These are phyloP conservation scores for Bertia moriformis DNA, from an alignment of 2,329 filamentous ascomycete genomes.

Conservation along the genomic window DNA sequence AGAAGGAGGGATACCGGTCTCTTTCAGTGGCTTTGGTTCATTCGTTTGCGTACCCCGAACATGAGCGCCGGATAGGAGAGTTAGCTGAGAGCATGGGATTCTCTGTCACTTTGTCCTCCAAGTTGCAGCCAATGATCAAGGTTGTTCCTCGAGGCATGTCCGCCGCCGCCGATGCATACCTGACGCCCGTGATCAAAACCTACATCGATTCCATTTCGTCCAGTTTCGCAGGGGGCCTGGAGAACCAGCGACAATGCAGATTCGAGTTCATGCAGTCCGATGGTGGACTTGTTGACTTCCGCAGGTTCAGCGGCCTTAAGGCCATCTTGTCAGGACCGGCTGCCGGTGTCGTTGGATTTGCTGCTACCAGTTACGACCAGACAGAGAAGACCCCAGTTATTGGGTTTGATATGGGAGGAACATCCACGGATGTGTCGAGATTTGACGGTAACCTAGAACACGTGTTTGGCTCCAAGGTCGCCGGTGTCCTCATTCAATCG, in stretches of 20 bases:
- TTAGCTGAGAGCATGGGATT: conserved; percentile 52
- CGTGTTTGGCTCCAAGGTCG: conserved; percentile 39
- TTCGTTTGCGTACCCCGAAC: conserved; percentile 54
- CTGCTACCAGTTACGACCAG: conserved; percentile 50
- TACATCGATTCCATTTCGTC: conserved; percentile 51
- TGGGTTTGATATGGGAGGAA: conserved; percentile 57
- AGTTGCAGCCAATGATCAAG: conserved; percentile 61
- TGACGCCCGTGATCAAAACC: conserved; percentile 52
- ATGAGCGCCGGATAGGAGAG: conserved; percentile 45
- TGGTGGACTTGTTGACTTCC: conserved; percentile 26
- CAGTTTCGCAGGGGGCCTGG: conserved; percentile 49
- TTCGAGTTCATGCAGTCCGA: conserved; percentile 56
- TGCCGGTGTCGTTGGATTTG: conserved; percentile 56
- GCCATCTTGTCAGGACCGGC: conserved; percentile 55
- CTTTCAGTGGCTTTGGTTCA: conserved; percentile 56
- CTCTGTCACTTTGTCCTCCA: conserved; percentile 46
- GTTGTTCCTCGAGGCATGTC: conserved; percentile 51
- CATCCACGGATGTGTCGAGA: conserved; percentile 53
- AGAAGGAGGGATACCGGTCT: conserved; percentile 41
- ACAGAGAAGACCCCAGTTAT: conserved; percentile 51
- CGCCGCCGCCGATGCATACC: conserved; percentile 54
- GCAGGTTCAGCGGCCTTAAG: conserved; percentile 44
- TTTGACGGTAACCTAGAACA: conserved; percentile 56
- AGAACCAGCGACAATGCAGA: conserved; percentile 39
- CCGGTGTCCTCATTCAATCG: conserved; percentile 57